Conservation (phyloP, 2,329 filamentous ascomycete species). For the Fusarium setosum region DNA sequence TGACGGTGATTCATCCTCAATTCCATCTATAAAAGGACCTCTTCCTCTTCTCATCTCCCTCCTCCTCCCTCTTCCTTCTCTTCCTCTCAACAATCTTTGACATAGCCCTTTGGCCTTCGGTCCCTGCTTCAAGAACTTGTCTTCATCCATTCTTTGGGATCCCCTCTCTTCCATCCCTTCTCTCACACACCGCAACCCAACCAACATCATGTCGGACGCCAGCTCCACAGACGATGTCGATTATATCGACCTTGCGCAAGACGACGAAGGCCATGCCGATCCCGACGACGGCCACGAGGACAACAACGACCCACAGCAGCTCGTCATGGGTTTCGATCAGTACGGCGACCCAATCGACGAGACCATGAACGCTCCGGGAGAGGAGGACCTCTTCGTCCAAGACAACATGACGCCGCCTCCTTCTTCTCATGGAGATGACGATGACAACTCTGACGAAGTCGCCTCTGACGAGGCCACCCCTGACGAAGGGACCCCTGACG, state of each 20-base stretch:
- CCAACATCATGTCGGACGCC: constrained; percentile 18
- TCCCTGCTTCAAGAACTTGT: neutral
- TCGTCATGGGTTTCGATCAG: too few relatives aligned
- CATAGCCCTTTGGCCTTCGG: too few relatives aligned
- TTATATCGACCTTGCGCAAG: constrained; percentile 8
- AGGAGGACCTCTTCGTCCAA: neutral
- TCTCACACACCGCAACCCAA: neutral
- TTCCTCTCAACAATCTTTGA: too few relatives aligned
- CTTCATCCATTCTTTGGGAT: neutral
- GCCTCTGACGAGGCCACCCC: neutral
- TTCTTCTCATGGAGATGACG: neutral
- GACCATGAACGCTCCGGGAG: neutral
- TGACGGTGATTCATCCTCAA: too few relatives aligned
- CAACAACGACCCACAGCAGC: too few relatives aligned
- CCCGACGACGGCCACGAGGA: neutral
- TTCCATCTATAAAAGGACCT: too few relatives aligned
- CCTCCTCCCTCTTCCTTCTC: too few relatives aligned
- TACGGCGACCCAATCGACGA: too few relatives aligned
- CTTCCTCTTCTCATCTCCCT: neutral
- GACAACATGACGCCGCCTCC: neutral
- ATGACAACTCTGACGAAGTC: neutral
- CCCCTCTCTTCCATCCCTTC: neutral
- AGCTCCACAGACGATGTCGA: neutral
- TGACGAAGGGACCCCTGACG: neutral
- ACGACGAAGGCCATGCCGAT: neutral